Evolutionary conservation across 306 rosid species (phyloP).

Genomic region (Acacia melanoxylon): DNA sequence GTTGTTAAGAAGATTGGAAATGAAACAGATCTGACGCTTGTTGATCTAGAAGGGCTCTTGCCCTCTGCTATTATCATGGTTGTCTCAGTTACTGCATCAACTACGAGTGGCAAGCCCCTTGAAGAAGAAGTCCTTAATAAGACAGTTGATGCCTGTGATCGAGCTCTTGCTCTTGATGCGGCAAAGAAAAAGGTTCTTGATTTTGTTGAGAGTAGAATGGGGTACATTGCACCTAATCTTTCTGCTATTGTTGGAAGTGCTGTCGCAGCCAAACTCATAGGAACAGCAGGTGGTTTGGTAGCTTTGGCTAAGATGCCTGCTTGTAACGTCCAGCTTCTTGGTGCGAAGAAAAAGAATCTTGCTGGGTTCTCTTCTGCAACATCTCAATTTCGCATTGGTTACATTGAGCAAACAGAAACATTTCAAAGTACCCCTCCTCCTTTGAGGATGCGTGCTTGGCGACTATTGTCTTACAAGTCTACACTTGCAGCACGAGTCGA

Average conservation of each 20-base stretch:
- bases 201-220: conserved; percentile 98
- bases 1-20: conserved; percentile 97
- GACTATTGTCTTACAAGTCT: conserved; percentile 80
- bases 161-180: conserved; percentile 86
- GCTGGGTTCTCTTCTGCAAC: conserved; percentile 97
- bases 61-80: conserved; percentile 96
- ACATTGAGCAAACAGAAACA: conserved; percentile 86
- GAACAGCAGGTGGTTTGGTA: conserved; percentile 84
- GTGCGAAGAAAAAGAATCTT: conserved; percentile 90
- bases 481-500: conserved; percentile 96
- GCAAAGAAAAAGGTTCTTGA: conserved; percentile 92
- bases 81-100: conserved; percentile 96
- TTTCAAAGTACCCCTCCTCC: conserved; percentile 90
- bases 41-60: conserved; percentile 90
- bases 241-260: conserved; percentile 94
- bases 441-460: conserved; percentile 85
- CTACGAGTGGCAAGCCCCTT: conserved; percentile 98
- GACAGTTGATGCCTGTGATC: conserved; percentile 87
- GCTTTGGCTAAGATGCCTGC: conserved; percentile 96
- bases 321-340: conserved; percentile 98
- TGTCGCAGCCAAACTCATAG: conserved; percentile 97
- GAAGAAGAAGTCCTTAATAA: conserved; percentile 81
- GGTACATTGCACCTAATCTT: conserved; percentile 91
- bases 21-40: conserved; percentile 91
- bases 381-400: conserved; percentile 90